These are phyloP conservation scores for Thalassiosira hispida DNA, from an alignment of 352 stramenopile genomes.

Conservation along the genomic window DNA sequence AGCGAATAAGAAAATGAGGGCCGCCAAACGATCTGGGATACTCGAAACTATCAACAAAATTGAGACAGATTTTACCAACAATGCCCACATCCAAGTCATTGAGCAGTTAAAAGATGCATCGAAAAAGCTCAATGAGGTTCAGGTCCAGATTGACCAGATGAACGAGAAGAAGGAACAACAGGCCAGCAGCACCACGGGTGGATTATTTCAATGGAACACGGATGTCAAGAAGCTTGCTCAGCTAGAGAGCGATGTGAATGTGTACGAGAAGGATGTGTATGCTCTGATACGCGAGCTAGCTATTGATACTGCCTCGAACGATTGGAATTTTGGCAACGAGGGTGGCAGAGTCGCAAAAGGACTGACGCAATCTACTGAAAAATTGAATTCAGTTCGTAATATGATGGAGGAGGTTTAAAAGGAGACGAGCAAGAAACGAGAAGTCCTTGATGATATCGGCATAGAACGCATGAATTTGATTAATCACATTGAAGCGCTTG, in stretches of 20 bases:
- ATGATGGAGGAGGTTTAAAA: neutral
- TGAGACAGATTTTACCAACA: neutral
- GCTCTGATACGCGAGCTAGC: neutral
- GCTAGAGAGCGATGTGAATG: neutral
- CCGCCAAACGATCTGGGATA: no score
- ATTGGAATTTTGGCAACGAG: neutral
- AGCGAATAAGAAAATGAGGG: neutral
- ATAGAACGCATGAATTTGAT: neutral
- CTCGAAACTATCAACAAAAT: neutral
- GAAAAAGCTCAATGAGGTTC: neutral
- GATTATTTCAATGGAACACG: no score
- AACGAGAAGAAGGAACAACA: no score
- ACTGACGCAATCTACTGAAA: neutral
- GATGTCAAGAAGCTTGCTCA: neutral
- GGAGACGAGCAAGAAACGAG: neutral
- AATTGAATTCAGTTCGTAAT: neutral
- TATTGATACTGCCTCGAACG: neutral
- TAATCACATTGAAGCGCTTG: neutral
- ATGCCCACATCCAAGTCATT: neutral
- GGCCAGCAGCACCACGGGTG: no score
- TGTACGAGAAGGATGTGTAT: slow-evolving; percentile 2
- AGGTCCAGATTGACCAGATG: neutral
- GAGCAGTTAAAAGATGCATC: neutral
- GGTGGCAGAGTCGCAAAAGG: neutral
- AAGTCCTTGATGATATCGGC: neutral